Percentiles rank a stretch among this genome's conserved stretches.
These are phyloP conservation scores for Didymella lethalis DNA, from an alignment of 2,329 filamentous ascomycete genomes.

Conservation along the genomic window DNA sequence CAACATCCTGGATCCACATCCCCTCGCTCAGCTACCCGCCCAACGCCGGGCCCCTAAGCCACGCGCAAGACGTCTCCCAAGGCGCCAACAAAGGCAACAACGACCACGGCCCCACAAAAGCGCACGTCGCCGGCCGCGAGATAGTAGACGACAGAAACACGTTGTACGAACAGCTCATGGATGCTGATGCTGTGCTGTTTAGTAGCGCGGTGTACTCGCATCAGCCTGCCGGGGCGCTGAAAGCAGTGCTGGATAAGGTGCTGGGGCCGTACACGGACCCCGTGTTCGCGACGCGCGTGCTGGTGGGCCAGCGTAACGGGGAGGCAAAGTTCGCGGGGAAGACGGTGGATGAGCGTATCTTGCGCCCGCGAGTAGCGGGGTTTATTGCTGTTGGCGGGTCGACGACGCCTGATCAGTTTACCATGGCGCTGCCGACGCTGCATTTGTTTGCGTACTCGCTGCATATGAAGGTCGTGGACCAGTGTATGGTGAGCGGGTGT, in stretches of 20 bases:
- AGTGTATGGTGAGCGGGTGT: slow-evolving; percentile 11
- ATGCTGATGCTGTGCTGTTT: slow-evolving; percentile 19
- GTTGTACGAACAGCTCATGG: slow-evolving; percentile 15
- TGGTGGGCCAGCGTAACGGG: background rate
- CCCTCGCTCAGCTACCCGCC: slow-evolving; percentile 17
- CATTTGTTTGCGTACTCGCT: slow-evolving; percentile 16
- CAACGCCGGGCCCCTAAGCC: slow-evolving; percentile 13
- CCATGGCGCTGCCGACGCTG: slow-evolving; percentile 21
- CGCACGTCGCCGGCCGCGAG: background rate
- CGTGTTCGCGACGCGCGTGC: slow-evolving; percentile 10
- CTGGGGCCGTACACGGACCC: slow-evolving; percentile 21
- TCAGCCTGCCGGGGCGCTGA: slow-evolving; percentile 14
- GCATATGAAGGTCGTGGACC: slow-evolving; percentile 21
- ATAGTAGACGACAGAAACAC: slow-evolving; percentile 8
- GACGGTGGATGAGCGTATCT: slow-evolving; percentile 12
- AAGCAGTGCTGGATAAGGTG: slow-evolving; percentile 18
- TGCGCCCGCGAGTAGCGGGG: slow-evolving; percentile 8
- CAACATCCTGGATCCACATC: slow-evolving; percentile 24
- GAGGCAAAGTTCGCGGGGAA: slow-evolving; percentile 1
- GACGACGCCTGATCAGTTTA: slow-evolving; percentile 22
- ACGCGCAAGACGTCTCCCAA: slow-evolving; percentile 12
- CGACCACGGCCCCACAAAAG: background rate
- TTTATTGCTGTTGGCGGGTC: slow-evolving; percentile 17
- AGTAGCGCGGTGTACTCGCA: slow-evolving; percentile 22
- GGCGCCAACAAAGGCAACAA: slow-evolving; percentile 18